Conservation (phyloP, 139 green algal species). For the Chlamydomonas schloesseri region DNA sequence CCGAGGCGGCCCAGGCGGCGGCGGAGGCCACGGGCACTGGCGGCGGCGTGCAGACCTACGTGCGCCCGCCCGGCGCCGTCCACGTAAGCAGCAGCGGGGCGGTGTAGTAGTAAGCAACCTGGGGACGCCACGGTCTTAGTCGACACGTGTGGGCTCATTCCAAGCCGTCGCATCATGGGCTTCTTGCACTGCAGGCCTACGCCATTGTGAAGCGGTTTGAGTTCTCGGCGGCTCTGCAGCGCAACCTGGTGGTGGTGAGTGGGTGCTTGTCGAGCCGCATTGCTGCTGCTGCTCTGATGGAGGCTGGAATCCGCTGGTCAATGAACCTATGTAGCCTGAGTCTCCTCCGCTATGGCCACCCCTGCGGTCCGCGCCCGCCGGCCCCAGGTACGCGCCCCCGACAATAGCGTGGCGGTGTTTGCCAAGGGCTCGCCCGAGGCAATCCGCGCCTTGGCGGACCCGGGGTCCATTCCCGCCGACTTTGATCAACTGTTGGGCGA, state of each 20-base stretch:
- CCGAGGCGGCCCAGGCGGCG: not conserved
- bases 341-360: no score
- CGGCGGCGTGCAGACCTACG: conserved; percentile 51
- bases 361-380: no score
- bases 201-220: conserved; percentile 73
- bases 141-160: no score
- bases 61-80: conserved; percentile 52
- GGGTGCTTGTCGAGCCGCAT: no score
- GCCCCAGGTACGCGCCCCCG: conserved; percentile 23
- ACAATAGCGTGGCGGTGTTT: conserved; percentile 41
- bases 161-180: no score
- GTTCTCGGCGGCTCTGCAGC: conserved; percentile 71
- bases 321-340: no score
- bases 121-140: no score
- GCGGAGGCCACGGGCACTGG: conserved; percentile 48
- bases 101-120: no score
- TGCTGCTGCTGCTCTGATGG: no score
- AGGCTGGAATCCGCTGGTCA: no score
- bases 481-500: conserved; percentile 71
- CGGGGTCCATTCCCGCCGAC: conserved; percentile 60
- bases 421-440: conserved; percentile 75
- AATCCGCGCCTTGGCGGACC: conserved; percentile 59
- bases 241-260: conserved; percentile 75
- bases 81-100: not conserved
- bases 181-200: conserved; percentile 33